Evolutionary conservation across 2,329 filamentous ascomycete genomes (phyloP).

Genomic region (Pseudogymnoascus sp.): DNA sequence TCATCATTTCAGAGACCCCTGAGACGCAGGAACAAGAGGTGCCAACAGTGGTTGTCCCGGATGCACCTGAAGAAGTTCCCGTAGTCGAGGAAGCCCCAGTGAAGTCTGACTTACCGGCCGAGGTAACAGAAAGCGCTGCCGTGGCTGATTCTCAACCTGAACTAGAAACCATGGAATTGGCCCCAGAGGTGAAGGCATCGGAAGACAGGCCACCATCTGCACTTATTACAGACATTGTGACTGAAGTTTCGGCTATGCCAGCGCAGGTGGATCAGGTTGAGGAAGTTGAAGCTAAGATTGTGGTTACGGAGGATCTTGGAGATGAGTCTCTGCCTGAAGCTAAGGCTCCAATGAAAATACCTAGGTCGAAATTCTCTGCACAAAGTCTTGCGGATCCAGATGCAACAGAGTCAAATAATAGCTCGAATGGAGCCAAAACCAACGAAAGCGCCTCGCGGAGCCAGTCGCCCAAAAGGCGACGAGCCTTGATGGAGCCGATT

Average conservation of each 20-base stretch:
- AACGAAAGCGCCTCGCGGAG: neutral
- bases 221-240: neutral
- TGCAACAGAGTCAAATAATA: neutral
- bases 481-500: slow-evolving; percentile 43
- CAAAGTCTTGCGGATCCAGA: slow-evolving; percentile 16
- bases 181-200: neutral
- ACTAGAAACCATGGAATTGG: neutral
- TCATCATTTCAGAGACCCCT: neutral
- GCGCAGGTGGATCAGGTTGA: neutral
- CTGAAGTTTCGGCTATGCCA: neutral
- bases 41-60: neutral
- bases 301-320: neutral
- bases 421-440: neutral
- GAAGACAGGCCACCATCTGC: neutral
- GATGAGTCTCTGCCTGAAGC: slow-evolving; percentile 1
- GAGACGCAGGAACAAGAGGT: neutral
- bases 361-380: slow-evolving; percentile 23
- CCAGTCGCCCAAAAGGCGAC: slow-evolving; percentile 18
- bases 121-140: neutral
- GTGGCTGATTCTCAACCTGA: neutral
- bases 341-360: slow-evolving; percentile 17
- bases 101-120: neutral
- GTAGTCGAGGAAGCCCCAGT: neutral
- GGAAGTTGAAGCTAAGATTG: neutral
- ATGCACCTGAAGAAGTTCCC: neutral